Evolutionary conservation across 2,329 filamentous ascomycete species (phyloP), one percentile per base, ranked within the genome.

Genomic region (Aspergillus sp.): DNA sequence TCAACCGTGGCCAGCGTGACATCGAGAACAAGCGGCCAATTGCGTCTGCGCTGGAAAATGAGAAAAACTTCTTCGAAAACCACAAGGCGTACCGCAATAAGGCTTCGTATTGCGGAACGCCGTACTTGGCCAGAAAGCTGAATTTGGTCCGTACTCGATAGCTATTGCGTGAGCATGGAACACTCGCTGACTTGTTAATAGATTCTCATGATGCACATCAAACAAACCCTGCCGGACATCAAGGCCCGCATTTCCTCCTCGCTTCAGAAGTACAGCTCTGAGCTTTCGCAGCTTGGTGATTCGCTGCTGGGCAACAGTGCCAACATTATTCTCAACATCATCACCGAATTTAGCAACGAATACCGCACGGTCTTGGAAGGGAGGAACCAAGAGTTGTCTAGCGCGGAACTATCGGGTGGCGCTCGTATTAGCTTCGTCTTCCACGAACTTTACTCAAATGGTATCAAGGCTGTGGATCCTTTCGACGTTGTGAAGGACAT

Each of bases 181-280:
- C 2, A 13, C 7, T n/a, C 9, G 12, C 47, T 50, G 32, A 70
- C 46, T 33, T 23, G 27, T 12, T 27, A 44, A 12, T 62, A 81
- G 79, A 97, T 98, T 65, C 80, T 98, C 59, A 97, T 98, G 91
- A 98, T 98, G 93, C 93, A 98, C 76, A 98, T 98, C 77, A 98
- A 98, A 74, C 91, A 98, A 75, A 98, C 93, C 1, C 81, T 98
- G 12, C 93, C 93, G 37, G 93, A 98, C 66, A 98, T 98, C 77
- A 98, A 98, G 75, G 89, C 88, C 12, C 86, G 94, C 54, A 98
- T 98, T 60, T 82, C 87, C n/a, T 86, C 88, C 57, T 96, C 91
- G 12, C 77, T 98, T 51, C 85, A 90, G 66, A 98, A 98, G 68
- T 98, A 98, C 71, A 77, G 81, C 3, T 72, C 82, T 38, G 93